A percentile compares a stretch with the other conserved stretches of the same genome.
phyloP scores from a whole-genome alignment of 768 basidiomycete genomes.

The Pleurotus giganteus region DNA sequence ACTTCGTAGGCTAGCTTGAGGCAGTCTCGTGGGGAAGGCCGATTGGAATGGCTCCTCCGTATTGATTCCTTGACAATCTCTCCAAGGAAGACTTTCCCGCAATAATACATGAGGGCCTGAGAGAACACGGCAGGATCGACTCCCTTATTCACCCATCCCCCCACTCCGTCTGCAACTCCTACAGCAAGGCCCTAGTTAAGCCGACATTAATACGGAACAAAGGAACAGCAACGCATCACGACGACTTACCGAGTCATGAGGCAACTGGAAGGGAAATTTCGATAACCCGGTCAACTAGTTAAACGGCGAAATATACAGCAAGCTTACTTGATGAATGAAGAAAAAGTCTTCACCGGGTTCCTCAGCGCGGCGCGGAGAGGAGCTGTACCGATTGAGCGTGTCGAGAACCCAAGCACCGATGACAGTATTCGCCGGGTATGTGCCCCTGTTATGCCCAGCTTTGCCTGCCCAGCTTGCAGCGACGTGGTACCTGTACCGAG shows the following conservation, averaged over 20 bases:
- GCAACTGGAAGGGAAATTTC: constrained; percentile 69
- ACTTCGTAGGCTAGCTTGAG: constrained; percentile 70
- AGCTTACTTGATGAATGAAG: constrained; percentile 67
- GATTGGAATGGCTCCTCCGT: constrained; percentile 41
- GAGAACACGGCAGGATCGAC: constrained; percentile 89
- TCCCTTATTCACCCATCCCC: constrained; percentile 83
- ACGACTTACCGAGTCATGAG: constrained; percentile 67
- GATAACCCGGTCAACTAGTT: too few relatives aligned
- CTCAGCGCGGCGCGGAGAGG: constrained; percentile 33
- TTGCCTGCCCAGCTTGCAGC: constrained; percentile 81
- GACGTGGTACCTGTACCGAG: constrained; percentile 64
- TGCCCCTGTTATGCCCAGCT: constrained; percentile 39
- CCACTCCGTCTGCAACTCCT: constrained; percentile 91
- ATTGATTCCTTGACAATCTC: constrained; percentile 60
- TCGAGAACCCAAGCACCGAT: constrained; percentile 72
- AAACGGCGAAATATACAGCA: too few relatives aligned
- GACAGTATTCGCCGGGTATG: constrained; percentile 53
- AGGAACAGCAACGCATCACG: constrained; percentile 14
- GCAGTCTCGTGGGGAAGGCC: constrained; percentile 55
- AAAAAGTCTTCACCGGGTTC: constrained; percentile 51
- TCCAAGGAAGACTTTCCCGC: constrained; percentile 44
- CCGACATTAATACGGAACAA: constrained; percentile 29
- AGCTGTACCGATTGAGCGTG: constrained; percentile 33
- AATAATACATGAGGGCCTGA: constrained; percentile 86
- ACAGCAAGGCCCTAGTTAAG: constrained; percentile 63